Base-by-base conservation (phyloP, 345 rosid genomes). In the Firmiana major region DNA sequence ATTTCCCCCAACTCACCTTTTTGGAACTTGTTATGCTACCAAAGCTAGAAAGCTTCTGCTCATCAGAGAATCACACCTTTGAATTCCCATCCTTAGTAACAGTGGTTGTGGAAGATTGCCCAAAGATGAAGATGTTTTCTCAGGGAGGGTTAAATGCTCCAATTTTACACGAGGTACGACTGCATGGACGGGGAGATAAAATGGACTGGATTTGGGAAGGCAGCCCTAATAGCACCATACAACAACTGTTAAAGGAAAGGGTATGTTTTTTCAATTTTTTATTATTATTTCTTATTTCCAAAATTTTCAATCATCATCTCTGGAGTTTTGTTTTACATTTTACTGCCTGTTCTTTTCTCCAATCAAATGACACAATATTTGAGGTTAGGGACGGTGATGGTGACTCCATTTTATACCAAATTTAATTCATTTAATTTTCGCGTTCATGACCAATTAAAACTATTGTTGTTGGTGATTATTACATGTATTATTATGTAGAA, bases 41-140 rank as follows among this genome's bases (percentile, higher is more conserved):
- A 26, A 70, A 28, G 13, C 24, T 70, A 28, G 74, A 70, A 49
- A 70, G 74, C 43, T 70, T 70, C 43, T 49, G 60, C 60, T 70
- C 45, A 28, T 70, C 59, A 9, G 42, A 4, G 22, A 49, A 70
- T 70, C 51, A 28, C 49, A 70, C 9, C 17, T 70, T 70, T 28
- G 24, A 7, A 48, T 70, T 70, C 42, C 55, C 55, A 12, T 67
- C 57, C 22, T 69, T 69, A 12, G 6, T 15, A 46, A 15, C 11
- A 13, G 34, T 69, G 46, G 1, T 48, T 15, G 40, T 69, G 2
- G 7, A 48, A 2, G 1, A 26, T 15, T 69, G 73, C 13, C 74
- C 42, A 49, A 70, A 70, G 42, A 70, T 70, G 43, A 46, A 70
- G 43, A 49, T 70, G 42, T 68, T 68, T 40, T 46, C 57, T 13